Evolutionary conservation across 805 yeast species (phyloP).

Genomic region (Zygosaccharomyces kombuchaensis): DNA sequence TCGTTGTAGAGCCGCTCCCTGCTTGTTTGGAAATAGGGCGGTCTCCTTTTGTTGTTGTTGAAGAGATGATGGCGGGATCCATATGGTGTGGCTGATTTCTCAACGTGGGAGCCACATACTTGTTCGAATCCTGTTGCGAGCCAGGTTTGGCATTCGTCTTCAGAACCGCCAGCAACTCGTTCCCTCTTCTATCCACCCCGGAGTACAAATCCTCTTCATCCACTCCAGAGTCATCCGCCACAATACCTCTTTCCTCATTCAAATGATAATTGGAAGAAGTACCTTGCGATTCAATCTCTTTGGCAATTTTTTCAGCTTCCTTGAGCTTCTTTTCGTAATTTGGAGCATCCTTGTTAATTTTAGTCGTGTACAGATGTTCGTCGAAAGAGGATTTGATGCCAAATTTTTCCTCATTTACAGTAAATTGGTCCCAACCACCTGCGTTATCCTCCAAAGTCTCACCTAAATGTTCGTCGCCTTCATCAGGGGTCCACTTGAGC

Average conservation of each 20-base stretch:
- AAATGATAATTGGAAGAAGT: constrained; percentile 68
- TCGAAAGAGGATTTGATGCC: constrained; percentile 80
- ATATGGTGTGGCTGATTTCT: constrained; percentile 34
- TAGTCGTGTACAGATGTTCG: constrained; percentile 84
- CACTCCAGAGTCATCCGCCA: constrained; percentile 74
- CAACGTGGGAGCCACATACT: constrained; percentile 33
- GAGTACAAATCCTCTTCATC: constrained; percentile 97
- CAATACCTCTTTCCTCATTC: constrained; percentile 85
- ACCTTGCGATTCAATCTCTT: constrained; percentile 70
- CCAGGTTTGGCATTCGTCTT: constrained; percentile 30
- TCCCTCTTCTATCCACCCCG: constrained; percentile 66
- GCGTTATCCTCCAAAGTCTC: constrained; percentile 38
- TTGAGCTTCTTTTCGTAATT: constrained; percentile 60
- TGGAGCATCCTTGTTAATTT: constrained; percentile 63
- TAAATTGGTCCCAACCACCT: constrained; percentile 84
- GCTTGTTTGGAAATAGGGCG: constrained; percentile 4
- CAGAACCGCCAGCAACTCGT: constrained; percentile 33
- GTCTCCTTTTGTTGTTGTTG: constrained; percentile 16
- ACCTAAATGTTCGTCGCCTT: constrained; percentile 20
- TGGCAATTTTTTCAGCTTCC: constrained; percentile 74
- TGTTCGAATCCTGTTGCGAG: constrained; percentile 30
- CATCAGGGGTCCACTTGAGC: constrained; percentile 81
- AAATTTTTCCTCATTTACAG: constrained; percentile 82
- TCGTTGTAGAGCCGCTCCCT: constrained; percentile 1
- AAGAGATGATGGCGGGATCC: constrained; percentile 36